Percentiles rank a stretch among this genome's conserved stretches.
Evolutionary conservation across 768 basidiomycete species (phyloP).

Genomic region (Suillus sp.): DNA sequence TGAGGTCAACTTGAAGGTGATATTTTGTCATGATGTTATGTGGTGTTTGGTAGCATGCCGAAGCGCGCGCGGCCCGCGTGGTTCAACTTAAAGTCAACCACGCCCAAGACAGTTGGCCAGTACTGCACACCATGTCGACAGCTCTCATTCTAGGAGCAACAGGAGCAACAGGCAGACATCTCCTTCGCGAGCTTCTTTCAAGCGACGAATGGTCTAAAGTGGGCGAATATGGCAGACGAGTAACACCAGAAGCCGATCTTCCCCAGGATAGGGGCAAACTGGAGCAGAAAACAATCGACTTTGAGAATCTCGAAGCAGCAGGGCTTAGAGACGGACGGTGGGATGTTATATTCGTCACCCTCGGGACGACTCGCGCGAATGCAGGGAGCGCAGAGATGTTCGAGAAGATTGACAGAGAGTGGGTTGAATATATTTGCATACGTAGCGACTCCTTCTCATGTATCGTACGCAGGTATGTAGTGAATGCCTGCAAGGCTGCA

Average conservation of each 20-base stretch:
- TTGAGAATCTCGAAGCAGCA: slow-evolving; percentile 60
- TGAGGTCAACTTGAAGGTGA: too few relatives aligned
- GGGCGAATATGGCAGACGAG: slow-evolving; percentile 68
- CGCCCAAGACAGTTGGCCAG: background rate
- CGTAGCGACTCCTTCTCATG: background rate
- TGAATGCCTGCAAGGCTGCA: slow-evolving; percentile 70
- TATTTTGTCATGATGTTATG: too few relatives aligned
- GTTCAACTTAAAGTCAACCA: too few relatives aligned
- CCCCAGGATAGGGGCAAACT: slow-evolving; percentile 53
- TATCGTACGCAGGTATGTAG: slow-evolving; percentile 56
- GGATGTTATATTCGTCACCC: slow-evolving; percentile 76
- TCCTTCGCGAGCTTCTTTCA: slow-evolving; percentile 63
- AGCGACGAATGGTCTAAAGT: slow-evolving; percentile 58
- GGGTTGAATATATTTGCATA: slow-evolving; percentile 24
- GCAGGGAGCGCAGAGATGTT: slow-evolving; percentile 70
- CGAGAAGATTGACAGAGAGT: slow-evolving; percentile 80
- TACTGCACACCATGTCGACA: background rate
- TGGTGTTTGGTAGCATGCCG: too few relatives aligned
- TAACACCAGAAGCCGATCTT: slow-evolving; percentile 48
- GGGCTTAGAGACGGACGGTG: slow-evolving; percentile 58
- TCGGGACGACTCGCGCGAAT: slow-evolving; percentile 63
- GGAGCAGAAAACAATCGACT: slow-evolving; percentile 67
- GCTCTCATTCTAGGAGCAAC: slow-evolving; percentile 80
- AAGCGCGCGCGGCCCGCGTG: too few relatives aligned
- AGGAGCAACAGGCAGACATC: slow-evolving; percentile 63